Evolutionary conservation across 345 rosid species (phyloP), one percentile per base, ranked within the genome.

Genomic region (Carallia pectinifolia): DNA sequence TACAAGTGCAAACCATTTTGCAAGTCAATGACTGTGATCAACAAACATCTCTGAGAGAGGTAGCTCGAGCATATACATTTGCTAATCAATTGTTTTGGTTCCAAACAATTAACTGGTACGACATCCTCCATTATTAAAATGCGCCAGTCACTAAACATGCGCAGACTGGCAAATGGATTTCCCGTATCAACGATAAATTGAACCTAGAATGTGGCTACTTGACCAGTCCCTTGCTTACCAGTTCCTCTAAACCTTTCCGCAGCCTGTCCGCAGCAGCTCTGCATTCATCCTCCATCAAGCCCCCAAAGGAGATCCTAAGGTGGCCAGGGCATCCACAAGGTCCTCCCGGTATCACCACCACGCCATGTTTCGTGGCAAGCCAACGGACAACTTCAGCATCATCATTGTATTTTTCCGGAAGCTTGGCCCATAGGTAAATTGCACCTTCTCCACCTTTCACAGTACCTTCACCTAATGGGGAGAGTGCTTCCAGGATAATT

Each of bases 361-460:
- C 91, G 7, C 88, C 92, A 23, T 95, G 99, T 72, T 75, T 89
- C 40, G 72, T 81, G 29, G 90, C 99, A 2, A 95, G 90, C 99
- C 99, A 95, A 74, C 53, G 77, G 62, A 92, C 97, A 6, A 95
- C 98, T 63, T 77, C 82, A n/a, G 69, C 69, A 71, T 86, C 92
- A 29, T 89, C 75, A 1, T 3, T 16, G 18, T 76, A 62, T 60
- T 79, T 65, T 19, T 88, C 90, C 0, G 98, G 98, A 65, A 95
- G 89, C 74, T 77, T 92, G 2, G 89, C 98, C 99, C 98, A 95
- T 68, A 95, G 53, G 90, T 95, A 95, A 7, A 95, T 87, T 18
- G 92, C 96, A 2, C 99, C 98, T 80, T 95, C 99, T 70, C 98
- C 98, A 12, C 99, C 99, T 78, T 80, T 90, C 16, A 92, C 85